Percentiles rank a stretch among this genome's conserved stretches.
Conservation (phyloP, 306 rosid species). For the Hippophae rhamnoides region DNA sequence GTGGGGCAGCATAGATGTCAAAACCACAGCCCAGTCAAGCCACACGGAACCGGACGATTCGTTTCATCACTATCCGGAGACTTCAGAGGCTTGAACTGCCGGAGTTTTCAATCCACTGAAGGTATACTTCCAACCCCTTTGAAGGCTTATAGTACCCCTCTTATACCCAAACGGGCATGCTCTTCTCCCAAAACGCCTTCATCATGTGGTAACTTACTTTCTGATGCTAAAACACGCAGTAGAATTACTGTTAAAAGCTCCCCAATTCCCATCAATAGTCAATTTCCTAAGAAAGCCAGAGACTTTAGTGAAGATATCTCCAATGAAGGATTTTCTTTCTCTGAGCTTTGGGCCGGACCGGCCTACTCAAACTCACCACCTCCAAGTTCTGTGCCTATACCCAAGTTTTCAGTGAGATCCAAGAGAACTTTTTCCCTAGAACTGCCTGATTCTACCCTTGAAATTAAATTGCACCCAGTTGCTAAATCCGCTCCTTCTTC, state of each 20-base stretch:
- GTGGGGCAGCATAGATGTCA: constrained; percentile 66
- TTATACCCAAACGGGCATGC: constrained; percentile 20
- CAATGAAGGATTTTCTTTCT: constrained; percentile 33
- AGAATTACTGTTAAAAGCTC: constrained; percentile 26
- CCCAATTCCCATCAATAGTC: constrained; percentile 48
- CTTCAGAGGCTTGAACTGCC: constrained; percentile 52
- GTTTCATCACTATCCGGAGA: constrained; percentile 40
- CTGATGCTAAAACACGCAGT: constrained; percentile 17
- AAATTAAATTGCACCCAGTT: constrained; percentile 27
- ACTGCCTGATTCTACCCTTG: constrained; percentile 40
- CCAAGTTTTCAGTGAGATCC: constrained; percentile 55
- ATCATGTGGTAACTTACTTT: constrained; percentile 10
- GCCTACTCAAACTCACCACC: constrained; percentile 92
- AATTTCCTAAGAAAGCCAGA: constrained; percentile 18
- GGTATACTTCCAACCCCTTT: constrained; percentile 61
- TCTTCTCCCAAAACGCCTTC: constrained; percentile 42
- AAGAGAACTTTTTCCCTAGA: constrained; percentile 63
- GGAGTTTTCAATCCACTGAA: constrained; percentile 59
- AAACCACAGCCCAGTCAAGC: constrained; percentile 33
- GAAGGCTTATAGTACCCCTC: constrained; percentile 26
- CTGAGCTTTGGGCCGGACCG: constrained; percentile 96
- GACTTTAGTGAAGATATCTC: constrained; percentile 26
- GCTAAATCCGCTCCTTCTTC: constrained; percentile 68
- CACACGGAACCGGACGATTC: constrained; percentile 33
- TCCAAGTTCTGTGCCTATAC: constrained; percentile 84